These are phyloP conservation scores for Oldenlandia corymbosa DNA, from an alignment of 257 asterid genomes.

Conservation along the genomic window DNA sequence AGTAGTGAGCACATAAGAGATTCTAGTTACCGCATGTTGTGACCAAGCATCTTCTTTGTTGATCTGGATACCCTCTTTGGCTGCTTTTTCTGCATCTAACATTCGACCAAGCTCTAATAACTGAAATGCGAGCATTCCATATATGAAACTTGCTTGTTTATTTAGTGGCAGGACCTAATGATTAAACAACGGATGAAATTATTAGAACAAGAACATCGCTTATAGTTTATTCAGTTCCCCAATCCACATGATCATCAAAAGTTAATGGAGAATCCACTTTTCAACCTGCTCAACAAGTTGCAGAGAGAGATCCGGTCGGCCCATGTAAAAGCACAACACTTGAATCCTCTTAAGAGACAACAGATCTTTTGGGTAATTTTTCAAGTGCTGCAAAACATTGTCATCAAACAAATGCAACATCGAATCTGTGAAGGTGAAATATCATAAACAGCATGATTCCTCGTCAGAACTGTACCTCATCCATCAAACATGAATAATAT, in stretches of 20 bases:
- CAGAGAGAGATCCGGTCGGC: conserved; percentile 65
- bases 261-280: conserved; percentile 5
- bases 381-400: conserved; percentile 44
- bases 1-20: conserved; percentile 10
- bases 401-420: not conserved
- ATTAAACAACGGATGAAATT: conserved; percentile 11
- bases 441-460: not conserved
- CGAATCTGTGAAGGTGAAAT: not conserved
- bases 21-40: conserved; percentile 80
- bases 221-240: not conserved
- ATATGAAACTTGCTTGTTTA: conserved; percentile 52
- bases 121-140: conserved; percentile 92
- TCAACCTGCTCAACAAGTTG: conserved; percentile 69
- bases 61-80: conserved; percentile 64
- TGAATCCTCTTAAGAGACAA: conserved; percentile 76
- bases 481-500: too few species aligned
- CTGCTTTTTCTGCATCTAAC: conserved; percentile 75
- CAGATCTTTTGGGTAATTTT: conserved; percentile 82
- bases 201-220: not conserved
- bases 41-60: conserved; percentile 78
- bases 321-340: conserved; percentile 88
- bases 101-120: conserved; percentile 79
- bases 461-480: not conserved
- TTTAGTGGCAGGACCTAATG: conserved; percentile 68
- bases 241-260: not conserved